Evolutionary conservation across 1,284 basidiomycete species (phyloP).

Genomic region (Exobasidium rhododendri): DNA sequence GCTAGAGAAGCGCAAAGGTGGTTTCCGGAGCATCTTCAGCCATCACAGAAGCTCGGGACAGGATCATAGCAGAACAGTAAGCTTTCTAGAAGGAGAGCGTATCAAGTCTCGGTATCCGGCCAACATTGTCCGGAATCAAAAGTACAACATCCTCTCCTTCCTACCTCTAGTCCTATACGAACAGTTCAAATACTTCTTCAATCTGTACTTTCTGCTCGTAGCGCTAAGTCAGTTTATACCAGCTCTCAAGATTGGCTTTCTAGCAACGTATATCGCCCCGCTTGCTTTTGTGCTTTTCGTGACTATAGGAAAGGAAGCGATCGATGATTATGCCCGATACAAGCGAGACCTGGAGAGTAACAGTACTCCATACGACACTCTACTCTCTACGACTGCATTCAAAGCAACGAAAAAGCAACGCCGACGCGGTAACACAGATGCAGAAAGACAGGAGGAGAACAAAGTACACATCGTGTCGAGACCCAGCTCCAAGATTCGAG

Average conservation of each 20-base stretch:
- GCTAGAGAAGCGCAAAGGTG: neutral
- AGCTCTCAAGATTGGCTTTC: slow-evolving; percentile 95
- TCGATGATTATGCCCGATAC: slow-evolving; percentile 92
- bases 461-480: neutral
- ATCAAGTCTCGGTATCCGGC: slow-evolving; percentile 57
- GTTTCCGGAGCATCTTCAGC: neutral
- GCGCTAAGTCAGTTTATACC: slow-evolving; percentile 94
- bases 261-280: slow-evolving; percentile 92
- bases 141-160: slow-evolving; percentile 92
- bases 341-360: slow-evolving; percentile 90
- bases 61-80: neutral
- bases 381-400: slow-evolving; percentile 59
- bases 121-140: slow-evolving; percentile 94
- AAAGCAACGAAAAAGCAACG: neutral
- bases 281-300: slow-evolving; percentile 89
- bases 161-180: slow-evolving; percentile 95
- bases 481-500: slow-evolving; percentile 81
- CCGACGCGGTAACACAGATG: neutral
- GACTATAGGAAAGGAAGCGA: slow-evolving; percentile 98
- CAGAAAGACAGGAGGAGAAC: neutral
- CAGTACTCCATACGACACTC: slow-evolving; percentile 80
- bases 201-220: slow-evolving; percentile 95
- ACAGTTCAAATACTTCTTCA: slow-evolving; percentile 99
- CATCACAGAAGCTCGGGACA: neutral
- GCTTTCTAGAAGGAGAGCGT: slow-evolving; percentile 3